Evolutionary conservation across 192 early-diverging fungal species (phyloP), one percentile per base, ranked within the genome.

Genomic region (Coemansia sp.): DNA sequence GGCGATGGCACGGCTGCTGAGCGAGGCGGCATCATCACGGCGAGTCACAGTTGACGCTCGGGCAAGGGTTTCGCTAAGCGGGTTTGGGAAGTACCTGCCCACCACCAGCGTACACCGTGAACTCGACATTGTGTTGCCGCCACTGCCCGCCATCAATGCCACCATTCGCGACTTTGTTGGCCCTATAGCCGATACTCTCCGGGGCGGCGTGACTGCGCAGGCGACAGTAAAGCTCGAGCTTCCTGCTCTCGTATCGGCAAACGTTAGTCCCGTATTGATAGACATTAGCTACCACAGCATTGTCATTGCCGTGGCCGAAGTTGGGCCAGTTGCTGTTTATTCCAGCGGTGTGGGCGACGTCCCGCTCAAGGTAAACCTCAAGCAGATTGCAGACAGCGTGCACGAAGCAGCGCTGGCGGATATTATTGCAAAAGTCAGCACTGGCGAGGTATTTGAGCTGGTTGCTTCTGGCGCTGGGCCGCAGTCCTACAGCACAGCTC

Each of bases 11-110:
- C 43, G 55, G n/a, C 25, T 72, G 11, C 26, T 61, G 27, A 34
- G 31, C 10, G 62, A 60, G 4, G 59, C 62, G 2, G 62, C 54
- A 35, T 21, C 22, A 19, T 34, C 30, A n/a, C 69, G 62, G 5
- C 57, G 39, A 8, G 51, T 63, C 17, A 17, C 34, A 31, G 48
- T 65, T 21, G 50, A 48, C 32, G 29, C 58, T 0, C 52, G 19
- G 8, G 45, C 45, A 15, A 27, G 27, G n/a, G 38, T 72, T 4
- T 58, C 64, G 25, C 34, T 65, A 12, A 57, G 69, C 27, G 62
- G 69, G 5, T 60, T 72, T 60, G 69, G 69, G 8, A 60, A 38
- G 19, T 55, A 53, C 28, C 38, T 72, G 32, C 69, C 69, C 2
- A 53, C 32, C 8, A 50, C 59, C 11, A 15, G 15, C 44, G 38